These are phyloP conservation scores for Lentithecium fluviatile DNA, from an alignment of 495 filamentous ascomycete genomes.

Conservation along the genomic window DNA sequence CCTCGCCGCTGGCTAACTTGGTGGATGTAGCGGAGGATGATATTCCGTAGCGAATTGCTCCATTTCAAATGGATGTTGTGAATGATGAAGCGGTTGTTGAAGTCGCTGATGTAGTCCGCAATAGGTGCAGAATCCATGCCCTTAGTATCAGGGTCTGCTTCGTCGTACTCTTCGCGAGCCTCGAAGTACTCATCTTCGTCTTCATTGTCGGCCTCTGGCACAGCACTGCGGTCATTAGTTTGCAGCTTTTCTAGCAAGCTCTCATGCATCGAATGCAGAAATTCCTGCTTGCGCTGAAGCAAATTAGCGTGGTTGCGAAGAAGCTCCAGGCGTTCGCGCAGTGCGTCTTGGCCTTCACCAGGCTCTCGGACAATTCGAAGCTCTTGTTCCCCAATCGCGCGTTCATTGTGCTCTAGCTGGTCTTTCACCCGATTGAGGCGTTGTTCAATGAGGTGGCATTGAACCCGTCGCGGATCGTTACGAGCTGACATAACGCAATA, in stretches of 20 bases:
- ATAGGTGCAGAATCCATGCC: constrained; percentile 50
- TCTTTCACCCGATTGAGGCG: constrained; percentile 73
- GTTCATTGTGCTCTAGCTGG: constrained; percentile 70
- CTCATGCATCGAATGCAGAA: constrained; percentile 70
- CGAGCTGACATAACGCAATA: constrained; percentile 92
- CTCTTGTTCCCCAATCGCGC: constrained; percentile 46
- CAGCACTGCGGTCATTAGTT: constrained; percentile 45
- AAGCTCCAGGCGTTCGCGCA: constrained; percentile 62
- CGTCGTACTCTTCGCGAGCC: constrained; percentile 49
- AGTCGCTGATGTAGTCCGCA: constrained; percentile 79
- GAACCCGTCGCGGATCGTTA: constrained; percentile 85
- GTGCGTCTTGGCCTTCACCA: constrained; percentile 50
- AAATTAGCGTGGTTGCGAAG: constrained; percentile 68
- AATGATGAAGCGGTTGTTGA: constrained; percentile 97
- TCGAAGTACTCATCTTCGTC: constrained; percentile 49
- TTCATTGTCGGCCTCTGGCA: constrained; percentile 49
- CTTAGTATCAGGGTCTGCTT: constrained; percentile 42
- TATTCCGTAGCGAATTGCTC: constrained; percentile 94
- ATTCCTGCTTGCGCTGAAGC: constrained; percentile 70
- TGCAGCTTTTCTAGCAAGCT: constrained; percentile 63
- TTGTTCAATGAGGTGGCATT: constrained; percentile 77
- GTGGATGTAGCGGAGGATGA: constrained; percentile 94
- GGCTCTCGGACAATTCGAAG: constrained; percentile 42
- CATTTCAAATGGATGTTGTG: constrained; percentile 97
- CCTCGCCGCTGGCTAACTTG: constrained; percentile 94